Evolutionary conservation across 352 stramenopile species (phyloP).

Genomic region (Aphanomyces euteiches): DNA sequence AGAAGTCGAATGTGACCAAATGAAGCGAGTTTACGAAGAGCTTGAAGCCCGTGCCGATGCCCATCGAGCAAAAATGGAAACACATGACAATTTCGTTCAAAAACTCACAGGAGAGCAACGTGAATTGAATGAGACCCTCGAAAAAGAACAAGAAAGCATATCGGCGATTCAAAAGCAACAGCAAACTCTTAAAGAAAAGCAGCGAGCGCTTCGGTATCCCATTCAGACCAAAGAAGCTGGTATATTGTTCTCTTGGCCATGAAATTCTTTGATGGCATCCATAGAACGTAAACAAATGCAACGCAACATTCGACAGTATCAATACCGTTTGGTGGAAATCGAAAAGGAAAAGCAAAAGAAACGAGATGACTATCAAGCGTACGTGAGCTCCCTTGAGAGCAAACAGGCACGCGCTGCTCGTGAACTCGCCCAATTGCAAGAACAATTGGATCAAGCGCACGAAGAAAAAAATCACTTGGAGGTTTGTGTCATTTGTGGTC

Average conservation of each 20-base stretch:
- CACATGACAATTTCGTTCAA: conserved; percentile 45
- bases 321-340: conserved; percentile 7
- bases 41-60: conserved; percentile 47
- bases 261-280: not conserved
- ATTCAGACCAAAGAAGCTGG: conserved; percentile 57
- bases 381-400: conserved; percentile 31
- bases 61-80: conserved; percentile 42
- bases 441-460: not conserved
- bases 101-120: conserved; percentile 59
- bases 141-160: conserved; percentile 46
- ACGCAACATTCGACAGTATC: conserved; percentile 35
- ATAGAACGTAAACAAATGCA: conserved; percentile 55
- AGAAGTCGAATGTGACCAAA: conserved; percentile 45
- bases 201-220: conserved; percentile 58
- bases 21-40: conserved; percentile 54
- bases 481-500: conserved; percentile 4
- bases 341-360: conserved; percentile 17
- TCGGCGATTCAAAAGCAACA: conserved; percentile 46
- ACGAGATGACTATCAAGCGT: conserved; percentile 12
- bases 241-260: not conserved
- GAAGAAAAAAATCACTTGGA: conserved; percentile 8
- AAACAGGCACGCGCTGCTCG: conserved; percentile 47
- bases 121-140: conserved; percentile 58
- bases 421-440: not conserved
- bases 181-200: conserved; percentile 52